phyloP scores from a whole-genome alignment of 2,329 filamentous ascomycete genomes.

The Paraconiothyrium sp. region DNA sequence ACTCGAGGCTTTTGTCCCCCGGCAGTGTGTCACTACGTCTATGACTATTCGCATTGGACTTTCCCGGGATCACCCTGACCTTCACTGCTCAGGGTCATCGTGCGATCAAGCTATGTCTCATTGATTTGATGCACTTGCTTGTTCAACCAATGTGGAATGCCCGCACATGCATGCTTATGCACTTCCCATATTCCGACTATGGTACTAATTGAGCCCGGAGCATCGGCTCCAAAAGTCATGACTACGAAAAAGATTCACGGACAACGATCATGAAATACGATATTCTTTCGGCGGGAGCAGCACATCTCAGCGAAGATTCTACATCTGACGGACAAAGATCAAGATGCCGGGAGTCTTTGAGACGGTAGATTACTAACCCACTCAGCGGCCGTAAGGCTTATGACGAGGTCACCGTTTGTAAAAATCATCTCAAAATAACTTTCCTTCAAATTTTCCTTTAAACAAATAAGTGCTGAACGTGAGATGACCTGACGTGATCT shows the following conservation, averaged over 20 bases:
- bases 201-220: not conserved
- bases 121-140: not conserved
- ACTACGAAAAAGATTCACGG: not conserved
- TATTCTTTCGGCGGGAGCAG: not conserved
- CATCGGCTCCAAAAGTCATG: not conserved
- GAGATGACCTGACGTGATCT: no score
- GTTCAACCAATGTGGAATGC: not conserved
- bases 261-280: not conserved
- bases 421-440: no score
- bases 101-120: not conserved
- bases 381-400: not conserved
- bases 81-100: not conserved
- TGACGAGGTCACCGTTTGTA: not conserved
- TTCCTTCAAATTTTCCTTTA: no score
- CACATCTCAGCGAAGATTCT: not conserved
- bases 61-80: not conserved
- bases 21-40: not conserved
- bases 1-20: not conserved
- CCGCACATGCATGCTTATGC: not conserved
- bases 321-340: not conserved
- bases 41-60: not conserved
- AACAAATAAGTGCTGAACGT: no score
- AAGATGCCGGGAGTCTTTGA: not conserved
- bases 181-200: not conserved
- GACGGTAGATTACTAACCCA: not conserved